phyloP scores from a whole-genome alignment of 2,329 filamentous ascomycete species.

The Rhinocladiella similis region DNA sequence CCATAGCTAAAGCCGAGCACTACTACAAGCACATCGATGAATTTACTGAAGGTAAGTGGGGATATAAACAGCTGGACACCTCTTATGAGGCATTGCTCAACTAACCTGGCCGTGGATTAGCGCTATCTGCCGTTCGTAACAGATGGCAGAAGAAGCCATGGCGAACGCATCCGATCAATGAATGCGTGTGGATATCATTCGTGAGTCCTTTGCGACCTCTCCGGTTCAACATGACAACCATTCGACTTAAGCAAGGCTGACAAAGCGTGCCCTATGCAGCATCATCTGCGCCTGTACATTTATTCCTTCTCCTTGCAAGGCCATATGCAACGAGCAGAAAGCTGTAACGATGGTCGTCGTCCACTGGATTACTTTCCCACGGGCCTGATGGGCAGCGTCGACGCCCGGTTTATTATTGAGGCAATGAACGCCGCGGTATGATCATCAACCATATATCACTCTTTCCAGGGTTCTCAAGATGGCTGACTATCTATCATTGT shows the following conservation, averaged over 20 bases:
- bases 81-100: neutral
- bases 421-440: conserved; percentile 14
- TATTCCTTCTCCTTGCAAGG: conserved; percentile 17
- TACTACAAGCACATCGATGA: conserved; percentile 20
- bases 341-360: conserved; percentile 5
- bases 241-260: neutral
- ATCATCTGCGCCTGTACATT: conserved; percentile 16
- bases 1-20: conserved; percentile 14
- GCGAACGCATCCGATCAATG: conserved; percentile 15
- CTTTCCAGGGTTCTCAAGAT: neutral
- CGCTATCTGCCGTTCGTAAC: conserved; percentile 14
- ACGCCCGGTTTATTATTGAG: conserved; percentile 17
- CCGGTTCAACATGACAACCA: neutral
- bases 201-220: neutral
- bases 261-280: conserved; percentile 1
- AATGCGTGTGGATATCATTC: conserved; percentile 20
- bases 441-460: neutral
- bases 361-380: conserved; percentile 15
- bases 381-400: conserved; percentile 14
- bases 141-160: conserved; percentile 16
- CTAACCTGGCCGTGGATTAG: neutral
- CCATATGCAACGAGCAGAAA: conserved; percentile 12
- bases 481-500: neutral
- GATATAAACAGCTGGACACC: neutral
- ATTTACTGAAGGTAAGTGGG: conserved; percentile 6